phyloP scores from a whole-genome alignment of 176 grass and related monocot genomes.

The Oryza glaberrima region DNA sequence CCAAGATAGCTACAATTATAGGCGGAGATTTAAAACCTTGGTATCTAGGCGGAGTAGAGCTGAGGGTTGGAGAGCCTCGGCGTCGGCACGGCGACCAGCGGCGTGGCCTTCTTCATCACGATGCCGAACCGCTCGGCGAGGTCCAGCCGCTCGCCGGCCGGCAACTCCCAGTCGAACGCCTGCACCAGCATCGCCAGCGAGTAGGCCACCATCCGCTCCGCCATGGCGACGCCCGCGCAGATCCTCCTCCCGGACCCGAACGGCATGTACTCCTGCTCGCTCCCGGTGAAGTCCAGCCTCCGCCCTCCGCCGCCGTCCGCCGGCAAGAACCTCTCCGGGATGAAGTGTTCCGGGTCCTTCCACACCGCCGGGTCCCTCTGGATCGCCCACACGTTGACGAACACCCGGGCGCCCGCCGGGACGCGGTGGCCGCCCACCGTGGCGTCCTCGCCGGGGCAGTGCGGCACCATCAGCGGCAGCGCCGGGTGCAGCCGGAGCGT shows the following conservation, averaged over 20 bases:
- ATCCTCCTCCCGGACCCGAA: conserved; percentile 83
- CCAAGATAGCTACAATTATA: no score
- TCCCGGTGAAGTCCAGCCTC: conserved; percentile 61
- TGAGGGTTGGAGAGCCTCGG: conserved; percentile 56
- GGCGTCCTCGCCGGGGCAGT: conserved; percentile 54
- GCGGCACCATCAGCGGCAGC: conserved; percentile 73
- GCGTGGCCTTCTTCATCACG: conserved; percentile 79
- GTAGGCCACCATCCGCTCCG: conserved; percentile 62
- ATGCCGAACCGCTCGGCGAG: conserved; percentile 69
- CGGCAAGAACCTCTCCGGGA: conserved; percentile 64
- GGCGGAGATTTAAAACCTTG: no score
- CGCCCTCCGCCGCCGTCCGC: background rate
- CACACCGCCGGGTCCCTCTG: conserved; percentile 60
- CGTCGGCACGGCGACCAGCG: conserved; percentile 64
- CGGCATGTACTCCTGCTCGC: conserved; percentile 65
- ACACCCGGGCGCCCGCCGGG: conserved; percentile 54
- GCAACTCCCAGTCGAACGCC: conserved; percentile 75
- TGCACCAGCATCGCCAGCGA: conserved; percentile 67
- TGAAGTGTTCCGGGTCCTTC: conserved; percentile 61
- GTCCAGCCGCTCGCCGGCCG: conserved; percentile 43
- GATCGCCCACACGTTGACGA: conserved; percentile 75
- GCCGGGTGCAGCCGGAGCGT: conserved; percentile 75
- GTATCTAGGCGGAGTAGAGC: conserved; percentile 39
- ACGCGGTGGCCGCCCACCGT: conserved; percentile 53
- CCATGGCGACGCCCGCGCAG: conserved; percentile 74